Evolutionary conservation across 2,329 filamentous ascomycete species (phyloP), one percentile per base, ranked within the genome.

Genomic region (Verticillium nonalfalfae): DNA sequence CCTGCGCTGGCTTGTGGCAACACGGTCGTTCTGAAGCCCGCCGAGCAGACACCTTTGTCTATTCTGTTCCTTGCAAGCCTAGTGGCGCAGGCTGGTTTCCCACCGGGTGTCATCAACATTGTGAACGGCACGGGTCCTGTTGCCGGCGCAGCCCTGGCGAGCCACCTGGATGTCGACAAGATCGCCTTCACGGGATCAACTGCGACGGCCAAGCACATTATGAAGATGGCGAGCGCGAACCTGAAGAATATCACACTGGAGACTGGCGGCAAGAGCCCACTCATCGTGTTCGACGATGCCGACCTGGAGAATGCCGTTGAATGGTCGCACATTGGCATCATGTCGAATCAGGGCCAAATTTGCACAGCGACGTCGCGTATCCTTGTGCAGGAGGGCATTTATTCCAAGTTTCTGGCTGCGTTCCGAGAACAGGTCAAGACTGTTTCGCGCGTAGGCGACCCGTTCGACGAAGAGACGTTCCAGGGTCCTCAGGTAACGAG

Each of bases 131-230:
- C 85, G 59, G 90, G 90, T 33, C 80, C 80, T 33, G 85, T 86
- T 39, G 87, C 89, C 0, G 90, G 90, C 13, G 80, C 86, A 5
- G 86, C 89, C 0, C 79, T 93, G 9, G 87, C 86, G 1, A 79
- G 81, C 50, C 90, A 94, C 70, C 75, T 85, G 31, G 83, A 83
- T 52, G 81, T 94, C 15, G 87, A 91, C 69, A 93, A 93, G 78
- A 81, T 94, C 63, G 89, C 90, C 0, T 94, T 93, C 66, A 93
- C 90, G 0, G 90, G 90, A 45, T 90, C 86, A 4, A 93, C 90
- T 0, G 77, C 78, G 1, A 93, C 90, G 0, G 90, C 87, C 7
- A 84, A 85, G 60, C 81, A 88, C 58, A 90, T 93, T 65, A 92
- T 93, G 89, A 90, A 90, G 71, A 81, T 85, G 74, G 89, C 90